These are phyloP conservation scores for Ormosia emarginata DNA, from an alignment of 306 rosid species.

Conservation along the genomic window DNA sequence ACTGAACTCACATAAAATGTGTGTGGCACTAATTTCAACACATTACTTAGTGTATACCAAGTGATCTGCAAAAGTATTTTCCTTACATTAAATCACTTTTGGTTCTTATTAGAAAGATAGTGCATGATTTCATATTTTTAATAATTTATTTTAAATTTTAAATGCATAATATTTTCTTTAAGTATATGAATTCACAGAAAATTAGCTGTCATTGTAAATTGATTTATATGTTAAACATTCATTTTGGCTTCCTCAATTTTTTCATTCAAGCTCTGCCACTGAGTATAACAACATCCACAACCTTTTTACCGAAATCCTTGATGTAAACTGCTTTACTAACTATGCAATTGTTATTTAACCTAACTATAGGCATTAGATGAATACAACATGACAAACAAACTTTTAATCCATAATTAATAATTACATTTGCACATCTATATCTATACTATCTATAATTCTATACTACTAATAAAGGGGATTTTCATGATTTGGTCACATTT, in stretches of 20 bases:
- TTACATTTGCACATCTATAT: not conserved
- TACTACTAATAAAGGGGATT: not conserved
- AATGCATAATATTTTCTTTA: no score
- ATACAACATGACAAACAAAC: not conserved
- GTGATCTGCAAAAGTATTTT: not conserved
- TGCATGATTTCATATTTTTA: not conserved
- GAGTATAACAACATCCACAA: not conserved
- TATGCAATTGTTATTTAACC: not conserved
- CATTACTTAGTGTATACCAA: no score
- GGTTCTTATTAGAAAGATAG: not conserved
- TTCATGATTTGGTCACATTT: not conserved
- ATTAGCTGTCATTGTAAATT: no score
- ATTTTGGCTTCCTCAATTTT: not conserved
- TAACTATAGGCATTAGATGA: not conserved
- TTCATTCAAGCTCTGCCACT: not conserved
- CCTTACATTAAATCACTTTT: not conserved
- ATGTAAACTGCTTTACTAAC: not conserved
- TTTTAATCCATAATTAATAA: not conserved
- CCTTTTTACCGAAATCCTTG: not conserved
- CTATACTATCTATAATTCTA: not conserved
- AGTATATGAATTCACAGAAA: no score
- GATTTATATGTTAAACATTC: not conserved
- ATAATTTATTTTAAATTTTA: no score
- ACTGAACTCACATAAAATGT: no score
- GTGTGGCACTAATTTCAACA: no score